Conservation (phyloP, 1,284 basidiomycete species). For the Trichosporon ovoides region DNA sequence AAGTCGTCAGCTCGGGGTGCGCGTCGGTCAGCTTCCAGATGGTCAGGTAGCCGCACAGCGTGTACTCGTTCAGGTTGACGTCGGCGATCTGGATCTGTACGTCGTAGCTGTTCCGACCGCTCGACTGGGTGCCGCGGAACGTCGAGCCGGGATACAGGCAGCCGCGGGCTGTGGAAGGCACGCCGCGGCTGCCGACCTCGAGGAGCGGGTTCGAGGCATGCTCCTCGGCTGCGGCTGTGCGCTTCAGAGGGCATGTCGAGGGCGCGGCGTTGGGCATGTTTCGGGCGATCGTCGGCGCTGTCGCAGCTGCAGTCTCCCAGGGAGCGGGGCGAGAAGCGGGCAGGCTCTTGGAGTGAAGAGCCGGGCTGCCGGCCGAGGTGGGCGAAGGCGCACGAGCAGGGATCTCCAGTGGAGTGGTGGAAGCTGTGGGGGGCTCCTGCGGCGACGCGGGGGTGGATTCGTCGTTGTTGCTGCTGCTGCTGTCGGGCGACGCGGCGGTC, state of each 20-base stretch:
- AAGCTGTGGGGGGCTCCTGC: not conserved
- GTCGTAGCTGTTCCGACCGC: slow-evolving; percentile 75
- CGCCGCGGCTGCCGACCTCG: slow-evolving; percentile 69
- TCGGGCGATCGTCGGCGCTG: not conserved
- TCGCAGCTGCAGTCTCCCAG: slow-evolving; percentile 25
- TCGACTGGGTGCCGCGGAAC: slow-evolving; percentile 75
- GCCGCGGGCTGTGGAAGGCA: slow-evolving; percentile 67
- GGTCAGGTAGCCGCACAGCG: slow-evolving; percentile 78
- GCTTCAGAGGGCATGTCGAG: not conserved
- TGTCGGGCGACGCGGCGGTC: not conserved
- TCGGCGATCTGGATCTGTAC: slow-evolving; percentile 76
- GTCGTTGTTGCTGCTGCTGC: not conserved
- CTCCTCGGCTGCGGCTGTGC: slow-evolving; percentile 13
- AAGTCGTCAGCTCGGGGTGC: slow-evolving; percentile 84
- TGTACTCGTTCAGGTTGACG: slow-evolving; percentile 72
- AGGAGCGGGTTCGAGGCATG: slow-evolving; percentile 55
- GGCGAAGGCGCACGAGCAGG: not conserved
- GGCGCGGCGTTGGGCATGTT: no score
- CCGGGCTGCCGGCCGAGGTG: not conserved
- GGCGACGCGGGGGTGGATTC: not conserved
- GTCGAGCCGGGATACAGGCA: slow-evolving; percentile 73
- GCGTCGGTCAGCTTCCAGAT: slow-evolving; percentile 84
- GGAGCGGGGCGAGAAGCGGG: slow-evolving; percentile 28
- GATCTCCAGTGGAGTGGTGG: not conserved
- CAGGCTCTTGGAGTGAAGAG: slow-evolving; percentile 29